These are phyloP conservation scores for Solanum pimpinellifolium DNA, from an alignment of 257 asterid species.

Conservation along the genomic window DNA sequence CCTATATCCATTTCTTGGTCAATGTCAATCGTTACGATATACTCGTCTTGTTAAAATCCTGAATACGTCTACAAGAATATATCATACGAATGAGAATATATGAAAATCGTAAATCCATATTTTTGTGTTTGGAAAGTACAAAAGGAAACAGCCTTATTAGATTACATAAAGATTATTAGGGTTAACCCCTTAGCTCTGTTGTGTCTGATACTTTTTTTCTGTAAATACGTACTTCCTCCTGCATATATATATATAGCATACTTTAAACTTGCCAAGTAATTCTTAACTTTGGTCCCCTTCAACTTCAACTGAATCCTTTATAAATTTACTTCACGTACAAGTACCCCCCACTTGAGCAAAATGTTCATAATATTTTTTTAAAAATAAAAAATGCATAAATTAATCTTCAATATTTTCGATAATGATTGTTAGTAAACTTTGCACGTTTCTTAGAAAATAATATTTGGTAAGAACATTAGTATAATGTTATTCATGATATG, in stretches of 20 bases:
- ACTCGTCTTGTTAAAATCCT: neutral
- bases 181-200: neutral
- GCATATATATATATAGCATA: neutral
- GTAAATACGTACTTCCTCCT: neutral
- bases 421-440: neutral
- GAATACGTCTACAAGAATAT: too few species aligned
- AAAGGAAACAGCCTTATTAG: constrained; percentile 4
- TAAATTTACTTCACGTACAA: neutral
- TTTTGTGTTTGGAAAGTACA: constrained; percentile 5
- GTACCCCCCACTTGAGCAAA: neutral
- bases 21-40: too few species aligned
- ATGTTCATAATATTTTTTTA: too few species aligned
- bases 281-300: neutral
- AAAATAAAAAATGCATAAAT: neutral
- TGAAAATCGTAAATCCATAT: neutral
- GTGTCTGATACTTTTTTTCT: neutral
- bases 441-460: too few species aligned
- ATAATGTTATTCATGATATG: too few species aligned
- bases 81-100: neutral
- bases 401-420: neutral
- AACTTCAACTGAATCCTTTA: neutral
- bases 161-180: constrained; percentile 6
- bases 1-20: neutral
- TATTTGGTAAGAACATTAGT: neutral
- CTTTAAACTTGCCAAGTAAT: neutral